phyloP scores from a whole-genome alignment of 1,284 basidiomycete species.

The Ganoderma sinense region DNA sequence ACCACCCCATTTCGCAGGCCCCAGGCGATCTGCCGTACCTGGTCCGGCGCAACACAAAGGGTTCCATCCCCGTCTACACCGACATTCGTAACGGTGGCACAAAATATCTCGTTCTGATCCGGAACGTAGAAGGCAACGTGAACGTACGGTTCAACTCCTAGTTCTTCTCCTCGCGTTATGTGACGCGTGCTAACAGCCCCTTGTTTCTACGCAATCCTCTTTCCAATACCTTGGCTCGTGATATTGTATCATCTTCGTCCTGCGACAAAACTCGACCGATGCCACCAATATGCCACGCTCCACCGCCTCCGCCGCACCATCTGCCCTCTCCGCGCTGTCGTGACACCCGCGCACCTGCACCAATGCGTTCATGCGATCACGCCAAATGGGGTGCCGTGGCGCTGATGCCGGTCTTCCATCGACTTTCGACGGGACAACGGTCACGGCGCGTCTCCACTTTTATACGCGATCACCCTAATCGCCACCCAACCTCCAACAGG shows the following conservation, averaged over 20 bases:
- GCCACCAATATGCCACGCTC: background rate
- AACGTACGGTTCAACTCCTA: slow-evolving; percentile 42
- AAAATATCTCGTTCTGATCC: slow-evolving; percentile 55
- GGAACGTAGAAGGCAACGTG: slow-evolving; percentile 55
- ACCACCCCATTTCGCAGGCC: slow-evolving; percentile 15
- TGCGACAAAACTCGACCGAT: background rate
- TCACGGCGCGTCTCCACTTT: background rate
- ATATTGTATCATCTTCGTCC: background rate
- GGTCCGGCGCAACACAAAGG: slow-evolving; percentile 67
- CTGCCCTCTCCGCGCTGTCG: background rate
- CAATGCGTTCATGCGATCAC: slow-evolving; percentile 15
- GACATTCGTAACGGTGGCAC: slow-evolving; percentile 72
- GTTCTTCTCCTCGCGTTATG: slow-evolving; percentile 12
- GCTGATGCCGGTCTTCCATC: background rate
- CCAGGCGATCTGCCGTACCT: slow-evolving; percentile 54
- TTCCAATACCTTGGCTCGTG: background rate
- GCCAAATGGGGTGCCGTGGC: background rate
- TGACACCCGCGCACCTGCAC: background rate
- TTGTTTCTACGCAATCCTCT: background rate
- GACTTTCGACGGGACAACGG: background rate
- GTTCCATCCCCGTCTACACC: slow-evolving; percentile 75
- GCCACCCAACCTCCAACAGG: slow-evolving; percentile 43
- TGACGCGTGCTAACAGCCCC: slow-evolving; percentile 17
- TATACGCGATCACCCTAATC: background rate
- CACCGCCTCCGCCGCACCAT: background rate